Percentiles rank a stretch among this genome's conserved stretches.
Evolutionary conservation across 1,284 basidiomycete genomes (phyloP).

Genomic region (Cutaneotrichosporon sp.): DNA sequence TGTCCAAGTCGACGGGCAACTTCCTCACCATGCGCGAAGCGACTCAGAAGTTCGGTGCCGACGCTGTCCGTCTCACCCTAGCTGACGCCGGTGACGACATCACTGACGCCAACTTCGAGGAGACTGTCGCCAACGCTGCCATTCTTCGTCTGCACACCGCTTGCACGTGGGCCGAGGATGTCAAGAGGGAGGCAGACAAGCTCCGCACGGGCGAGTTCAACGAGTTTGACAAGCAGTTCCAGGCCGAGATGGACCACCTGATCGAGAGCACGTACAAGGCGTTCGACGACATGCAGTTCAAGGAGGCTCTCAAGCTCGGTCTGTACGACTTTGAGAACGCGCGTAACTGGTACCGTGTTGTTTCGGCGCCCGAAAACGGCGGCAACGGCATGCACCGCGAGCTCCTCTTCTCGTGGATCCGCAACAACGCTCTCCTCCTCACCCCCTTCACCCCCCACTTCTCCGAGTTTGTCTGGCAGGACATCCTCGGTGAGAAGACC

Average conservation of each 20-base stretch:
- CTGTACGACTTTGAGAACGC: constrained; percentile 93
- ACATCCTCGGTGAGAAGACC: constrained; percentile 65
- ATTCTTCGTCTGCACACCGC: constrained; percentile 92
- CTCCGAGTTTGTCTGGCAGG: constrained; percentile 83
- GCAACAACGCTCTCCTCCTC: constrained; percentile 68
- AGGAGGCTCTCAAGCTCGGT: constrained; percentile 89
- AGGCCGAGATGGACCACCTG: constrained; percentile 83
- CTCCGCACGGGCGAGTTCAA: constrained; percentile 60
- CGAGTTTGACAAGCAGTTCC: constrained; percentile 78
- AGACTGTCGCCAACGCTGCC: constrained; percentile 96
- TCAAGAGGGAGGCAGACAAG: constrained; percentile 57
- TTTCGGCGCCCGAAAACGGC: constrained; percentile 65
- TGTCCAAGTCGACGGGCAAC: constrained; percentile 87
- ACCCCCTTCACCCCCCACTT: constrained; percentile 92
- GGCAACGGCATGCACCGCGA: constrained; percentile 78
- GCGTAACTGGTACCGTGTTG: constrained; percentile 95
- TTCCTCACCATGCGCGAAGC: constrained; percentile 50
- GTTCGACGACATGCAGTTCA: constrained; percentile 82
- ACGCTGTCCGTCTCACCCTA: constrained; percentile 80
- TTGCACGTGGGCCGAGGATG: constrained; percentile 88
- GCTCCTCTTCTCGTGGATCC: constrained; percentile 72
- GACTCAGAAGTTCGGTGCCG: constrained; percentile 48
- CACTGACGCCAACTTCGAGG: constrained; percentile 90
- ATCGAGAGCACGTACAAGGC: constrained; percentile 72
- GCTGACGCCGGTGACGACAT: constrained; percentile 97